Evolutionary conservation across 768 basidiomycete species (phyloP).

Genomic region (Termitomyces titanicus): DNA sequence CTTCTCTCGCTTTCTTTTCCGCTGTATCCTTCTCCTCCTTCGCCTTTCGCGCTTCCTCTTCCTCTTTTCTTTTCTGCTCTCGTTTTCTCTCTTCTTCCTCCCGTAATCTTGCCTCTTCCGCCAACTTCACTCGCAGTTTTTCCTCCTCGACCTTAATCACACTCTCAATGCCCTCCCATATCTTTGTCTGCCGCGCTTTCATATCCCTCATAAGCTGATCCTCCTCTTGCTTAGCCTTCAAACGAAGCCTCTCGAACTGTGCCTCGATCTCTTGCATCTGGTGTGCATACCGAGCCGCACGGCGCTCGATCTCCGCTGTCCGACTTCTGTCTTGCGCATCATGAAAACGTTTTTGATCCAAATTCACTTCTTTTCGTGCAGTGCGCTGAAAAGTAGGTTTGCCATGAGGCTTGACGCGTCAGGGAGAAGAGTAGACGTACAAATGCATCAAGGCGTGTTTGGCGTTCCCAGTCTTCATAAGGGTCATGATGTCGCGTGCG

Average conservation of each 20-base stretch:
- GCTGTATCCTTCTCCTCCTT: conserved; percentile 44
- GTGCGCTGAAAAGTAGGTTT: conserved; percentile 29
- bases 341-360: conserved; percentile 28
- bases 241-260: conserved; percentile 37
- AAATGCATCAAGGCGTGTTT: conserved; percentile 48
- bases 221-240: conserved; percentile 45
- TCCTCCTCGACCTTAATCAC: conserved; percentile 65
- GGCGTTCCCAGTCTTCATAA: conserved; percentile 56
- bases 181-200: conserved; percentile 48
- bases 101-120: conserved; percentile 49
- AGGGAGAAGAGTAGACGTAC: conserved; percentile 28
- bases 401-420: background rate
- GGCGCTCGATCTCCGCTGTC: conserved; percentile 27
- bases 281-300: conserved; percentile 39
- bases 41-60: conserved; percentile 38
- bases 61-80: conserved; percentile 42
- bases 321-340: conserved; percentile 44
- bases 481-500: conserved; percentile 50
- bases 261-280: conserved; percentile 51
- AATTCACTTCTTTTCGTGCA: conserved; percentile 40
- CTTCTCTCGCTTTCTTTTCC: conserved; percentile 42
- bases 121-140: conserved; percentile 45
- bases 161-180: conserved; percentile 58
- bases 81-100: conserved; percentile 47
- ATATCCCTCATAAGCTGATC: conserved; percentile 38